phyloP scores from a whole-genome alignment of 139 green algal species.

The Chlamydomonas urium region DNA sequence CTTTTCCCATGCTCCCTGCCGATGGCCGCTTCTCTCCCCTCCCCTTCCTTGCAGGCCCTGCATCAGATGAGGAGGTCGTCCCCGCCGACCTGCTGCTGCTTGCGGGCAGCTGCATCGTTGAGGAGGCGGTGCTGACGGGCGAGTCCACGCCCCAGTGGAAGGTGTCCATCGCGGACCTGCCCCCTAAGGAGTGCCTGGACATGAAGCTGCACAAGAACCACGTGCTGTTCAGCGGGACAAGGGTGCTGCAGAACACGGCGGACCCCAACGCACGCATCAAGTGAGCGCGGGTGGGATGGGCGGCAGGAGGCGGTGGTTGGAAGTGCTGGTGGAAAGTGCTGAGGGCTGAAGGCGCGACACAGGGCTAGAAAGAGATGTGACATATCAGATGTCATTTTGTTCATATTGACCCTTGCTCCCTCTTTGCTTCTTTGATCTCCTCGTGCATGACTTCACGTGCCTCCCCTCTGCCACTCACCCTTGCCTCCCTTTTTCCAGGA shows the following conservation, averaged over 20 bases:
- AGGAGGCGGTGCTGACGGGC: constrained; percentile 95
- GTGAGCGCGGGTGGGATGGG: too few species aligned
- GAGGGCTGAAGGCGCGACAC: too few species aligned
- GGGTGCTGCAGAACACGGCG: constrained; percentile 77
- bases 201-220: constrained; percentile 69
- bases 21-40: not conserved
- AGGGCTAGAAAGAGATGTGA: too few species aligned
- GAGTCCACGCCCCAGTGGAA: constrained; percentile 92
- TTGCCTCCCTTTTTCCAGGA: constrained; percentile 32
- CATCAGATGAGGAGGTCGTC: constrained; percentile 57
- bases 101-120: constrained; percentile 85
- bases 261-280: not conserved
- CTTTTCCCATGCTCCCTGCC: not conserved
- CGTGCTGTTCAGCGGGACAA: constrained; percentile 93
- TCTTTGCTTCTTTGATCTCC: too few species aligned
- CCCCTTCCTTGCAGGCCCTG: not conserved
- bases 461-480: not conserved
- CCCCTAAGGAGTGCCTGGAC: constrained; percentile 10
- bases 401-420: too few species aligned
- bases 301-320: too few species aligned
- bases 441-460: too few species aligned
- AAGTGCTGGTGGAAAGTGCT: too few species aligned
- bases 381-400: too few species aligned
- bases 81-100: constrained; percentile 89
- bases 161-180: constrained; percentile 29